Evolutionary conservation across 805 yeast genomes (phyloP), one percentile per base, ranked within the genome.

Genomic region (Pichia nanzhaoensis): DNA sequence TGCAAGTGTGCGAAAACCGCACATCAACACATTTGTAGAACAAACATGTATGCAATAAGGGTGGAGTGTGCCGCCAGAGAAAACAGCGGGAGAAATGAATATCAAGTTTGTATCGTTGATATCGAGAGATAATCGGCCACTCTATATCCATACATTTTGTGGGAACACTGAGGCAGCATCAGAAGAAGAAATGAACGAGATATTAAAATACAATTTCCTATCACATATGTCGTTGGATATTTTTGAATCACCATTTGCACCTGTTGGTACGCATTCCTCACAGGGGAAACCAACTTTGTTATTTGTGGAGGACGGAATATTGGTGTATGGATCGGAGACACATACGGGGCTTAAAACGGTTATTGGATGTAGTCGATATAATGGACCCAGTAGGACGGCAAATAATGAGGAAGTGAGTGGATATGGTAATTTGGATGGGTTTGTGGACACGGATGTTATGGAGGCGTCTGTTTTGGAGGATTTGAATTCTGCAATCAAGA

Each of bases 211-310:
- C 64, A 80, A 83, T 55, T 82, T 82, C 53, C 65, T 83, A 27
- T 75, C 86, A n/a, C 87, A 83, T 57, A 82, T 83, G 83, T 79
- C 88, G 5, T 64, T 83, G 20, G 90, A 83, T 59, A 73, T 81
- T 18, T 80, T 83, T 55, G 69, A 79, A 30, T 75, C 84, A 2
- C 69, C 74, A 4, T 65, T 66, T 44, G 62, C 63, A 27, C 77
- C 79, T 0, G 50, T 69, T 10, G 43, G 47, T 1, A 46, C 44
- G 8, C 49, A 77, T 0, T 50, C 70, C 8, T 27, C 45, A 2
- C 45, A 45, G 14, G 54, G 44, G 16, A 48, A 48, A 22, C 49
- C 50, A 6, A 32, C 48, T 5, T 63, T 83, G 22, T 63, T 83
- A 31, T 80, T 82, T 58, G 74, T 80, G 3, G 84, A 83, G 49